Base-by-base conservation (phyloP, 2,329 filamentous ascomycete genomes). In the Chaetothyriales sp. region DNA sequence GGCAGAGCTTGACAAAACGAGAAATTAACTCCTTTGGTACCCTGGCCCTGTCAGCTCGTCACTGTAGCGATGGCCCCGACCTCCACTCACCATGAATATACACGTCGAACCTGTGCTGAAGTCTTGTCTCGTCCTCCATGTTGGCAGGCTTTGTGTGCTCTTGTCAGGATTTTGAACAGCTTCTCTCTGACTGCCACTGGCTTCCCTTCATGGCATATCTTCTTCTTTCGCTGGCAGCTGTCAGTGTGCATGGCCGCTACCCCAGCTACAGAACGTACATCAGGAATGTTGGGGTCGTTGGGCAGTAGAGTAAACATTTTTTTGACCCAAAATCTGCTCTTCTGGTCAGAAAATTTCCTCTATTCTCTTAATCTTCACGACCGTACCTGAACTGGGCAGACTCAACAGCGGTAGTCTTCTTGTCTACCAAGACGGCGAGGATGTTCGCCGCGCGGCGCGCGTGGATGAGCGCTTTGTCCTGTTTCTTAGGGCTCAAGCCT, bases 91-190 rank as follows among this genome's bases (percentile, higher is more conserved):
- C 72, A 74, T 54, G 72, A 74, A 57, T 73, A 74, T 45, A 70
- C 66, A 44, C 69, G 66, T 49, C 72, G 65, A 45, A 74, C 72
- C 53, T 73, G 68, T 8, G 70, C 69, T n/a, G 72, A 74, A 18
- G 72, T 74, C 57, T 74, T 74, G 60, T 74, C 72, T 48, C 72
- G 65, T n/a, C 72, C 72, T 49, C 72, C 72, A 59, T 74, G 72
- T 50, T 73, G 69, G 44, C 71, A 73, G 59, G 72, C 69, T 45
- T 71, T 68, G 55, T 74, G 72, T 45, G 72, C 71, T 47, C 64
- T 69, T 43, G 70, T 73, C 48, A 74, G 63, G 49, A 74, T 72
- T 53, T 73, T 71, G 62, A 73, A 74, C 6, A 74, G 57, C 52
- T 73, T 72, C 56, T 74, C 72, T 18, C 71, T 66, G 46, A 74